A percentile compares a stretch with the other conserved stretches of the same genome.
Evolutionary conservation across 106 monocot genomes (phyloP).

Genomic region (Platanthera guangdongensis): DNA sequence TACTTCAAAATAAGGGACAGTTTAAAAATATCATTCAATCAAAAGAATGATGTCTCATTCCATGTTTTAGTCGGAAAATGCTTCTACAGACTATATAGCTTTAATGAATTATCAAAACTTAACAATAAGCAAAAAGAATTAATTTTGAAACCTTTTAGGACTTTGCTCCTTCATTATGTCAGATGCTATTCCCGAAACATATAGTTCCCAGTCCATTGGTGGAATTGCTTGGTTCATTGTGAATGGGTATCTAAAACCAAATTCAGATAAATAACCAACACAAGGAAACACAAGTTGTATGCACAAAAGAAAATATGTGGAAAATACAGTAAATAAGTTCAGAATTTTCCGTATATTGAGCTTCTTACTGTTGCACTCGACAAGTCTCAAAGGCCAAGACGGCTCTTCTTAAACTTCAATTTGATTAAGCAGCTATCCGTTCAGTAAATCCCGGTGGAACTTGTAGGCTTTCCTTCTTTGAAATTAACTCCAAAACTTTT

Average conservation of each 20-base stretch:
- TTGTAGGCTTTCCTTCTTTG: constrained; percentile 82
- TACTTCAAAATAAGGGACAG: no score
- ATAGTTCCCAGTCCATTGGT: constrained; percentile 93
- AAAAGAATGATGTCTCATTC: no score
- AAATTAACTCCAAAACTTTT: constrained; percentile 83
- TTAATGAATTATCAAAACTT: background rate
- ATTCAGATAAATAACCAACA: background rate
- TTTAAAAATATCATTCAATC: no score
- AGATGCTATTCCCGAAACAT: constrained; percentile 86
- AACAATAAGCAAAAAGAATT: background rate
- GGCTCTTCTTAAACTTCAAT: constrained; percentile 85
- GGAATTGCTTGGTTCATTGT: constrained; percentile 63
- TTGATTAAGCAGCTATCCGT: constrained; percentile 73
- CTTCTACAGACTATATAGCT: background rate
- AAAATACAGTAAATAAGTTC: background rate
- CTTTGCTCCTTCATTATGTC: constrained; percentile 98
- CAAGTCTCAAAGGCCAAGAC: constrained; percentile 87
- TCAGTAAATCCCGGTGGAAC: constrained; percentile 67
- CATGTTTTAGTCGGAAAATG: background rate
- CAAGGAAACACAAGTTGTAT: background rate
- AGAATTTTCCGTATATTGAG: background rate
- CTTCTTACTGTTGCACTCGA: constrained; percentile 74
- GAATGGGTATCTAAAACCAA: constrained; percentile 72
- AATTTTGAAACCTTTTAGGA: constrained; percentile 69
- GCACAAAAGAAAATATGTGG: background rate